These are phyloP conservation scores for Vitis hybrid DNA, from an alignment of 177 flowering plant species.

Conservation along the genomic window DNA sequence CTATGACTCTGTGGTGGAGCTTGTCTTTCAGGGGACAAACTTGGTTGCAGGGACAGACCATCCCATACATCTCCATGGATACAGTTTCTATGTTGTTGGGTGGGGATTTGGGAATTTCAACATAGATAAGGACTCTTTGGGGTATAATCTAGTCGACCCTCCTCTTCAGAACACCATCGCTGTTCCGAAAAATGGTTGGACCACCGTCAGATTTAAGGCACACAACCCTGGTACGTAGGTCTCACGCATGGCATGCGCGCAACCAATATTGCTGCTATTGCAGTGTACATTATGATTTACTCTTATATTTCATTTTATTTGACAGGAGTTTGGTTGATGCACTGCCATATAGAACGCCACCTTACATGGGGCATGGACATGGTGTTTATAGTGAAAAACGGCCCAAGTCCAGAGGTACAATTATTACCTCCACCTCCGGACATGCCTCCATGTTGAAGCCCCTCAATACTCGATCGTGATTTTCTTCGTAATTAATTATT, in stretches of 20 bases:
- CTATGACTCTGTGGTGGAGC: conserved; percentile 25
- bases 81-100: conserved; percentile 37
- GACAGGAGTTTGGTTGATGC: conserved; percentile 24
- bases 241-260: not conserved
- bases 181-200: conserved; percentile 30
- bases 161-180: conserved; percentile 15
- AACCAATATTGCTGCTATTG: no score
- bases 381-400: conserved; percentile 20
- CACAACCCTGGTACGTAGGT: conserved; percentile 23
- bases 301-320: not conserved
- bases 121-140: conserved; percentile 12
- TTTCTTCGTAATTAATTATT: no score
- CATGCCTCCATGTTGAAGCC: conserved; percentile 25
- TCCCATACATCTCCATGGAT: conserved; percentile 42
- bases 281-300: no score
- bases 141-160: conserved; percentile 35
- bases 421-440: conserved; percentile 17
- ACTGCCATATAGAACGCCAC: conserved; percentile 28
- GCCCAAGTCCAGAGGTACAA: not conserved
- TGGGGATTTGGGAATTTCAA: conserved; percentile 34
- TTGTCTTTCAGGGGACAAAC: conserved; percentile 32
- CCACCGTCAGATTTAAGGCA: conserved; percentile 26
- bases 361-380: conserved; percentile 26
- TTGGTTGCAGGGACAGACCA: conserved; percentile 23
- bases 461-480: no score